These are phyloP conservation scores for Rutstroemia sp. DNA, from an alignment of 2,329 filamentous ascomycete species.

Conservation along the genomic window DNA sequence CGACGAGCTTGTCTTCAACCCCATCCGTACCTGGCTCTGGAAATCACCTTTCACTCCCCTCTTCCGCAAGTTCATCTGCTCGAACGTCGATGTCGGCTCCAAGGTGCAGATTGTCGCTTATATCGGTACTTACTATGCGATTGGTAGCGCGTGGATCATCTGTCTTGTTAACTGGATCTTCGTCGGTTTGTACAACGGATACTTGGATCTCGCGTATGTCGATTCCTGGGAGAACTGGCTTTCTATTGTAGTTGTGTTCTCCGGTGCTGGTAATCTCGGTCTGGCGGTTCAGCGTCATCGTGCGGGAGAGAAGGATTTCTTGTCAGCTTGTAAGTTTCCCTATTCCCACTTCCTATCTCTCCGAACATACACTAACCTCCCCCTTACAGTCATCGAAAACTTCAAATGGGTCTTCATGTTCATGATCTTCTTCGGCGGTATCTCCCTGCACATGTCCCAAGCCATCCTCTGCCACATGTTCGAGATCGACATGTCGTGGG, in stretches of 20 bases:
- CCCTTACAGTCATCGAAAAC: slow-evolving; percentile 4
- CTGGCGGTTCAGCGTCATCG: slow-evolving; percentile 57
- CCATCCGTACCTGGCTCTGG: slow-evolving; percentile 52
- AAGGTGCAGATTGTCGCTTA: slow-evolving; percentile 67
- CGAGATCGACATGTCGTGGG: slow-evolving; percentile 77
- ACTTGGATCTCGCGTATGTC: slow-evolving; percentile 59
- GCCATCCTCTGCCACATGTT: slow-evolving; percentile 76
- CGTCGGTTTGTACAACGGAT: slow-evolving; percentile 62
- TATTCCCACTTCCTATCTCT: background rate
- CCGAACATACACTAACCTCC: background rate
- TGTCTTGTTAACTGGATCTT: slow-evolving; percentile 64
- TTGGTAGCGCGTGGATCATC: slow-evolving; percentile 58
- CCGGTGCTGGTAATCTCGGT: slow-evolving; percentile 37
- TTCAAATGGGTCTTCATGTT: slow-evolving; percentile 9
- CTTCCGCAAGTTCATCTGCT: slow-evolving; percentile 52
- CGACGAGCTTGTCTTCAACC: slow-evolving; percentile 64
- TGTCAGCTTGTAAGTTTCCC: slow-evolving; percentile 33
- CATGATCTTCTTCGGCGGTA: slow-evolving; percentile 67
- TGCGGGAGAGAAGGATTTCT: slow-evolving; percentile 44
- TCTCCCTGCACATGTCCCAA: slow-evolving; percentile 71
- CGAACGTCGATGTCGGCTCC: slow-evolving; percentile 53
- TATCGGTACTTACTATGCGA: slow-evolving; percentile 54
- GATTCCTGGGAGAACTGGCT: slow-evolving; percentile 59
- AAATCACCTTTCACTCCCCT: slow-evolving; percentile 58
- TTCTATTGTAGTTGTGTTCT: slow-evolving; percentile 59